Base-by-base conservation (phyloP, 805 yeast genomes). In the Brettanomyces naardenensis region DNA sequence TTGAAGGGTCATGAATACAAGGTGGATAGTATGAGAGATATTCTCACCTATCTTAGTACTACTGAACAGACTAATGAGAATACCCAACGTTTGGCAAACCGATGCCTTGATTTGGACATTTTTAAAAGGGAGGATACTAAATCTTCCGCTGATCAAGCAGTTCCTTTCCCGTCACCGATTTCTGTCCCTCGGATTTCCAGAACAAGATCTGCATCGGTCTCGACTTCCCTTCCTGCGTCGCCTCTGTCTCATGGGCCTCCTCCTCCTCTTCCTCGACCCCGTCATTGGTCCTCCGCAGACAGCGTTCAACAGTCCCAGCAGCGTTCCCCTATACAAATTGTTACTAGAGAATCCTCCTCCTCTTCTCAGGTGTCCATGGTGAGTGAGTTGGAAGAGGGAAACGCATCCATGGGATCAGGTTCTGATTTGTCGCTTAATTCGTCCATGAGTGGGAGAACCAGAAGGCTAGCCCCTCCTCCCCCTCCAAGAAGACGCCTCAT, bases 1-100 rank as follows among this genome's bases (percentile, higher is more conserved):
- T 61, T 87, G 38, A 54, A 68, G 11, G 57, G 59, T 1, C 71
- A 75, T 2, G 65, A 65, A 6, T 85, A 87, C 56, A 80, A 84
- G 48, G 65, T 61, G 15, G 66, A 62, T 1, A 80, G 75, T 36
- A 50, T 89, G 5, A 45, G 58, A 5, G 68, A 69, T 5, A 58
- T 80, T 6, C 60, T 87, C 31, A 54, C 61, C 7, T 69, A 73
- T 48, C 59, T 85, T 9, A 56, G 54, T 5, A 58, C 55, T 31
- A 58, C 62, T 14, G 69, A 67, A 45, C 55, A 54, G 23, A 52
- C 58, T 4, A 42, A 61, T 2, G 58, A 57, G 6, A 59, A 64
- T 0, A 71, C 75, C 1, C 64, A 65, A 35, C 54, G 65, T 28
- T 46, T 73, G 31, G 66, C 78, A 1, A 44, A 47, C 19, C 59